Evolutionary conservation across 768 basidiomycete genomes (phyloP), one percentile per base, ranked within the genome.

Genomic region (Boletus eberwhitei): DNA sequence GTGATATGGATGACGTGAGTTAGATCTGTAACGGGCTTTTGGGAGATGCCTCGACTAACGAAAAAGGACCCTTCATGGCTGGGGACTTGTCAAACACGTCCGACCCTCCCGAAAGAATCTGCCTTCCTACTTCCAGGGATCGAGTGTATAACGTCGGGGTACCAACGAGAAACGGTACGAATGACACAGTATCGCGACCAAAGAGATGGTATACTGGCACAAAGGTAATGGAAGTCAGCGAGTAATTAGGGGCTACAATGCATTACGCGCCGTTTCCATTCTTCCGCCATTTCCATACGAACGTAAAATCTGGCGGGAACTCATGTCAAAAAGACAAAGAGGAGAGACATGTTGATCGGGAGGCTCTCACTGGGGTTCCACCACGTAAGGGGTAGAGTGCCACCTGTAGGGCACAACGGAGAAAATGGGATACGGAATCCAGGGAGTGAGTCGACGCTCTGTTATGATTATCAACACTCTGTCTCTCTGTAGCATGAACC

Each of bases 231-330:
- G 4, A 13, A 13, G 8, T 22, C 37, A 11, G 13, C 7, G 26
- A 35, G 12, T 14, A 8, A 48, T 9, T 3, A 5, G 8, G n/a
- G 5, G n/a, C n/a, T 40, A 19, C 7, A n/a, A n/a, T 8, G 17
- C 14, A 37, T 32, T 16, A 46, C 59, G 31, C 35, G 64, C 62
- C 37, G 21, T 64, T 64, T 24, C 48, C 24, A 24, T 46, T 42
- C 44, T 56, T 52, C 31, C 63, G 49, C 63, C 63, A 64, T 40
- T 40, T 62, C 63, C 60, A 65, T 8, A 48, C 46, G 24, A 65
- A 56, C 17, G 52, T 19, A n/a, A 62, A 40, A 21, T 43, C 62
- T 64, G 16, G 26, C 1, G 1, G 14, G 5, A 34, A 3, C 2
- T 14, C 35, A 2, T 8, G 29, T 48, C 5, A 44, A 21, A 42